Percentiles rank a stretch among this genome's conserved stretches.
These are phyloP conservation scores for Geranomyces variabilis DNA, from an alignment of 192 early-diverging fungal species.

Conservation along the genomic window DNA sequence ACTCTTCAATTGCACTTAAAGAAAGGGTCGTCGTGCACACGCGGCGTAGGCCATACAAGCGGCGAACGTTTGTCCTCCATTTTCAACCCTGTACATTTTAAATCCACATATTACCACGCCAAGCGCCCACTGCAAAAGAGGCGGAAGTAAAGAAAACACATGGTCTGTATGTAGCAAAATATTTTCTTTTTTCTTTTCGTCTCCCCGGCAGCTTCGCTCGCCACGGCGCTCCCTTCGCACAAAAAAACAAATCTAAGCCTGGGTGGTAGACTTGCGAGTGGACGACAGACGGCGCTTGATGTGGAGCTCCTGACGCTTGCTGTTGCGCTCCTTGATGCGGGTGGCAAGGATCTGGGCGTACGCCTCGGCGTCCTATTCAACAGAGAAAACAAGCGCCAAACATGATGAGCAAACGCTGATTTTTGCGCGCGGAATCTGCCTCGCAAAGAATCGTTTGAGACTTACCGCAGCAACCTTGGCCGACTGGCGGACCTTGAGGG, in stretches of 20 bases:
- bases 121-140: no score
- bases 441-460: conserved; percentile 5
- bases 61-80: no score
- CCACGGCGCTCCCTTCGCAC: no score
- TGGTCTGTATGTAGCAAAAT: no score
- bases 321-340: conserved; percentile 94
- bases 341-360: conserved; percentile 82
- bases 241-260: conserved; percentile 12
- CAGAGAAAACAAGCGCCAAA: neutral
- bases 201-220: no score
- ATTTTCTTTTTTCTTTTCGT: no score
- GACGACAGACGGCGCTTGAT: conserved; percentile 76
- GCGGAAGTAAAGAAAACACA: no score
- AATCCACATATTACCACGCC: no score
- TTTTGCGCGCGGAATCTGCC: neutral
- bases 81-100: no score
- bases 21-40: no score
- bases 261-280: conserved; percentile 54
- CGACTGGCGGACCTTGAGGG: conserved; percentile 84
- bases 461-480: conserved; percentile 75
- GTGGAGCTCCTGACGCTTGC: conserved; percentile 73
- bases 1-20: no score
- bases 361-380: conserved; percentile 56
- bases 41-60: no score
- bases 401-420: neutral